Evolutionary conservation across 805 yeast genomes (phyloP).

Genomic region (Hemisphaericaspora nanyangensis): DNA sequence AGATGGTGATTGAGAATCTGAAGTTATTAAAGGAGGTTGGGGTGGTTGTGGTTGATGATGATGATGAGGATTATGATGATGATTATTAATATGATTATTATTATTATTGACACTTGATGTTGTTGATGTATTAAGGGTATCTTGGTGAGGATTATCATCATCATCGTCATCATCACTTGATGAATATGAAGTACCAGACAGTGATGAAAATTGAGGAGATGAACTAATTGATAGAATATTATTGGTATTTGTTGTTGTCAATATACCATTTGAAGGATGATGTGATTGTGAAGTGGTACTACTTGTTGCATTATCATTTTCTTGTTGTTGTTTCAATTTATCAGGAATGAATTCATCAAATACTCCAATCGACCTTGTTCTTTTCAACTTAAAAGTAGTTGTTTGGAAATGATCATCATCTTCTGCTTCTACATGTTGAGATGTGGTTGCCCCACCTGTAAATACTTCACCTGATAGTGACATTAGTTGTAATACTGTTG

Average conservation of each 20-base stretch:
- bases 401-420: constrained; percentile 67
- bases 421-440: constrained; percentile 66
- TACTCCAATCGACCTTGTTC: constrained; percentile 81
- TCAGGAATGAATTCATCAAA: constrained; percentile 60
- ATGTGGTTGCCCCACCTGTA: constrained; percentile 58
- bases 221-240: background rate
- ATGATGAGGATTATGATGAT: background rate
- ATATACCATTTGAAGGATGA: background rate
- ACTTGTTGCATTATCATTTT: background rate
- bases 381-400: constrained; percentile 68
- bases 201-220: background rate
- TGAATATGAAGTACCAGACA: background rate
- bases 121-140: background rate
- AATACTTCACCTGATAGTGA: constrained; percentile 27
- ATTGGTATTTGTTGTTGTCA: background rate
- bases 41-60: background rate
- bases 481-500: too few species aligned
- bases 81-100: too few species aligned
- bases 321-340: constrained; percentile 12
- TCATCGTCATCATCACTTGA: too few species aligned
- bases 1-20: constrained; percentile 2
- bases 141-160: background rate
- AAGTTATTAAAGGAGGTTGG: background rate
- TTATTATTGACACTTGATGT: background rate
- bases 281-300: background rate